Conservation (phyloP, 75 land plant genomes). For the Pinus tabuliformis region DNA sequence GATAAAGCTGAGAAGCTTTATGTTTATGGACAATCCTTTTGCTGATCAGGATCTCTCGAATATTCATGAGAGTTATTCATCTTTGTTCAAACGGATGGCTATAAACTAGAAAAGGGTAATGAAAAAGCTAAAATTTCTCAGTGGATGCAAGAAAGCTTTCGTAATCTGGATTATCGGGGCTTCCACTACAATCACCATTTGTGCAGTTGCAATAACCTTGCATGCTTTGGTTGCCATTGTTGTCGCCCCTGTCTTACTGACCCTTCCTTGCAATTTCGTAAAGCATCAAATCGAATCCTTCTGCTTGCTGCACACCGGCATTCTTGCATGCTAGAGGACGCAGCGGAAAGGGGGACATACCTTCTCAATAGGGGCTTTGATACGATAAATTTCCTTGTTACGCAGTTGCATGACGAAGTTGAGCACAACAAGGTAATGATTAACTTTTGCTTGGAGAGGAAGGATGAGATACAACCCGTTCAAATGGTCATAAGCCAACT, state of each 20-base stretch:
- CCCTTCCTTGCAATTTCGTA: neutral
- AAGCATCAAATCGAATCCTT: neutral
- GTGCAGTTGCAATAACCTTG: constrained; percentile 18
- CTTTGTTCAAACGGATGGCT: constrained; percentile 16
- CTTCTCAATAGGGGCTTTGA: constrained; percentile 50
- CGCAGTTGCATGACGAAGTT: constrained; percentile 43
- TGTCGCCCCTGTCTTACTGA: constrained; percentile 15
- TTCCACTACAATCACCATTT: constrained; percentile 10
- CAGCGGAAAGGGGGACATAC: constrained; percentile 54
- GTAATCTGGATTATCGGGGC: constrained; percentile 6
- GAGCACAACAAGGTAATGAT: constrained; percentile 48
- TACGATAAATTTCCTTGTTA: constrained; percentile 48
- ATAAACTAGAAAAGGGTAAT: constrained; percentile 2
- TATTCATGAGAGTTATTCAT: constrained; percentile 16
- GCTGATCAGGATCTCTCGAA: constrained; percentile 9
- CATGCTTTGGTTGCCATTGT: constrained; percentile 38
- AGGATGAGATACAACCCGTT: constrained; percentile 13
- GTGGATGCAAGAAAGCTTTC: constrained; percentile 13
- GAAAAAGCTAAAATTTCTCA: constrained; percentile 10
- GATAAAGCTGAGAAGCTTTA: constrained; percentile 26
- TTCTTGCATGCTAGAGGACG: neutral
- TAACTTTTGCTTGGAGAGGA: constrained; percentile 25
- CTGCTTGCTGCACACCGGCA: too few species aligned
- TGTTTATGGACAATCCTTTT: too few species aligned
- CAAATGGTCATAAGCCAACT: constrained; percentile 42